phyloP scores from a whole-genome alignment of 1,284 basidiomycete species.

The Chondrostereum purpureum region DNA sequence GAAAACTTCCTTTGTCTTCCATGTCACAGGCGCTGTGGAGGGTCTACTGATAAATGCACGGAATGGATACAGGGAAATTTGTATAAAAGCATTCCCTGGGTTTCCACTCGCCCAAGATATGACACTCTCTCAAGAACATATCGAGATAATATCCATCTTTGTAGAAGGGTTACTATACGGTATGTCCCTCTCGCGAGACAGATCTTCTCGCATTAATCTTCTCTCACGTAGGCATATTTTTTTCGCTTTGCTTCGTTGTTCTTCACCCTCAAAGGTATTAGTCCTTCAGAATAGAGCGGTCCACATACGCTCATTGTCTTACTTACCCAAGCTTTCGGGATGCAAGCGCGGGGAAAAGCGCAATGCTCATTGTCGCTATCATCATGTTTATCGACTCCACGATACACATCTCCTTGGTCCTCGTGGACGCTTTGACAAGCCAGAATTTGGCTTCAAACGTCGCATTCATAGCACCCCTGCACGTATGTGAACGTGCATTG shows the following conservation, averaged over 20 bases:
- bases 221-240: not conserved
- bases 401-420: not conserved
- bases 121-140: not conserved
- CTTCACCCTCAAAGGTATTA: not conserved
- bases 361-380: not conserved
- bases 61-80: no score
- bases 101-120: no score
- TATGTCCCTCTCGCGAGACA: not conserved
- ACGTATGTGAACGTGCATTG: not conserved
- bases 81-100: no score
- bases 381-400: slow-evolving; percentile 1
- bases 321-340: no score
- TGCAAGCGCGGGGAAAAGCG: not conserved
- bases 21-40: no score
- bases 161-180: not conserved
- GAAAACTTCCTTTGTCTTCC: no score
- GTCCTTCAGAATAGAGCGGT: not conserved
- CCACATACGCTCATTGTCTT: not conserved
- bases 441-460: not conserved
- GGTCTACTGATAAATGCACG: no score
- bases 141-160: not conserved
- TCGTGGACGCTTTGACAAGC: not conserved
- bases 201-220: not conserved
- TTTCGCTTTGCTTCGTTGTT: not conserved
- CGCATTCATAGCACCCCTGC: not conserved